Conservation (phyloP, 345 rosid genomes). For the Eucalyptus tenuipes region DNA sequence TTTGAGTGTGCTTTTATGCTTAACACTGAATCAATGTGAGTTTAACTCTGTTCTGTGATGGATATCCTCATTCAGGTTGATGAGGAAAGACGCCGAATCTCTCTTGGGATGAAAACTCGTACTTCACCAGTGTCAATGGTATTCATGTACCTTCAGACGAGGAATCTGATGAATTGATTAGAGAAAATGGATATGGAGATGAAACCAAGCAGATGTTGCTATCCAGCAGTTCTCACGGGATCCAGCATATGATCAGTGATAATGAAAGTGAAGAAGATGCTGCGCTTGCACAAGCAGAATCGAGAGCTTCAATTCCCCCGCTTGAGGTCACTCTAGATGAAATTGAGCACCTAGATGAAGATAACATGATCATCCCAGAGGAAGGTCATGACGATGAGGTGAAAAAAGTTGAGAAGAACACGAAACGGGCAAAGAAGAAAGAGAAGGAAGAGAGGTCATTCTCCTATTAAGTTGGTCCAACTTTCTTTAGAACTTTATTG, state of each 20-base stretch:
- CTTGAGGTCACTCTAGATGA: slow-evolving; percentile 79
- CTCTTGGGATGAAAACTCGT: slow-evolving; percentile 82
- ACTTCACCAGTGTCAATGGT: slow-evolving; percentile 16
- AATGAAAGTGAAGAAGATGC: slow-evolving; percentile 24
- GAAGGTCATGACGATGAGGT: slow-evolving; percentile 15
- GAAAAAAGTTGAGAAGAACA: slow-evolving; percentile 32
- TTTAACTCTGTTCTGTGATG: neutral
- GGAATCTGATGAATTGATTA: slow-evolving; percentile 24
- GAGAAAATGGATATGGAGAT: slow-evolving; percentile 19
- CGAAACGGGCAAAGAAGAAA: slow-evolving; percentile 40
- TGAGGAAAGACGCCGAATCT: slow-evolving; percentile 61
- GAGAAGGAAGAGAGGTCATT: slow-evolving; percentile 66
- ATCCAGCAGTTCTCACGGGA: slow-evolving; percentile 7
- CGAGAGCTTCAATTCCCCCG: slow-evolving; percentile 72
- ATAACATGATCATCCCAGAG: slow-evolving; percentile 10
- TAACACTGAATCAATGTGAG: neutral
- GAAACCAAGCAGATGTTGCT: slow-evolving; percentile 1
- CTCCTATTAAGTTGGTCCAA: neutral
- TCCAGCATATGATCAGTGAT: slow-evolving; percentile 14
- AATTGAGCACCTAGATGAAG: slow-evolving; percentile 31
- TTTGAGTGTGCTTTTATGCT: neutral
- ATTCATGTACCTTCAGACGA: slow-evolving; percentile 11
- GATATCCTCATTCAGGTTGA: slow-evolving; percentile 42
- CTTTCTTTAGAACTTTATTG: neutral
- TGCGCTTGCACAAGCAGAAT: slow-evolving; percentile 49